A percentile compares a stretch with the other conserved stretches of the same genome.
These are phyloP conservation scores for Potentilla sterilis DNA, from an alignment of 306 rosid genomes.

Conservation along the genomic window DNA sequence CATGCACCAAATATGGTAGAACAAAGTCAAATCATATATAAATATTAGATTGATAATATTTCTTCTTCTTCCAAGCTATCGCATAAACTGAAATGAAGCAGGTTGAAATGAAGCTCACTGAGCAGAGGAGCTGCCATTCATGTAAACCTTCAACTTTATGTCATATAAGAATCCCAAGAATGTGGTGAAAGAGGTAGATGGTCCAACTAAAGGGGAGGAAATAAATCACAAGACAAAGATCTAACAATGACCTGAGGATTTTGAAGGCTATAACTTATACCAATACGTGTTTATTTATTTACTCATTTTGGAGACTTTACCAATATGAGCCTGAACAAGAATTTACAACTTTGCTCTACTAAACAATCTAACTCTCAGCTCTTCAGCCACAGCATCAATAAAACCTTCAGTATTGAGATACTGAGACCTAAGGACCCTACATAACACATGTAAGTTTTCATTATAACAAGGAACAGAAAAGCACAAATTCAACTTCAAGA, in stretches of 20 bases:
- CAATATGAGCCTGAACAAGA: not conserved
- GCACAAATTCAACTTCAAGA: not conserved
- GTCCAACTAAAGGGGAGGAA: not conserved
- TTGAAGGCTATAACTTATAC: not conserved
- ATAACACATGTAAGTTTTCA: slow-evolving; percentile 17
- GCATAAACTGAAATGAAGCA: not conserved
- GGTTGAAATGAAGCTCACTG: not conserved
- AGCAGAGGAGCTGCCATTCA: not conserved
- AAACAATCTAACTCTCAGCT: slow-evolving; percentile 50
- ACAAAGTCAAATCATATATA: too few species aligned
- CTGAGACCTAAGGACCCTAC: slow-evolving; percentile 64
- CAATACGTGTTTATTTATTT: not conserved
- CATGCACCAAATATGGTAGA: not conserved
- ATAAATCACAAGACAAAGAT: not conserved
- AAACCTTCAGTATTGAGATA: slow-evolving; percentile 83
- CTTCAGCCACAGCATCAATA: slow-evolving; percentile 76
- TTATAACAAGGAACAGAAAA: slow-evolving; percentile 6
- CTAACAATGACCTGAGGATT: not conserved
- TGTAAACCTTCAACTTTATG: not conserved
- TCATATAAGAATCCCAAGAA: not conserved
- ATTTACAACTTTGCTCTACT: slow-evolving; percentile 40
- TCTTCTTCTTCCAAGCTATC: too few species aligned
- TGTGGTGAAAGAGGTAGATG: not conserved
- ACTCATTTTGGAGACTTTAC: not conserved
- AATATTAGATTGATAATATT: too few species aligned